Conservation (phyloP, 805 yeast species). For the Cyberlindnera subsufficiens region DNA sequence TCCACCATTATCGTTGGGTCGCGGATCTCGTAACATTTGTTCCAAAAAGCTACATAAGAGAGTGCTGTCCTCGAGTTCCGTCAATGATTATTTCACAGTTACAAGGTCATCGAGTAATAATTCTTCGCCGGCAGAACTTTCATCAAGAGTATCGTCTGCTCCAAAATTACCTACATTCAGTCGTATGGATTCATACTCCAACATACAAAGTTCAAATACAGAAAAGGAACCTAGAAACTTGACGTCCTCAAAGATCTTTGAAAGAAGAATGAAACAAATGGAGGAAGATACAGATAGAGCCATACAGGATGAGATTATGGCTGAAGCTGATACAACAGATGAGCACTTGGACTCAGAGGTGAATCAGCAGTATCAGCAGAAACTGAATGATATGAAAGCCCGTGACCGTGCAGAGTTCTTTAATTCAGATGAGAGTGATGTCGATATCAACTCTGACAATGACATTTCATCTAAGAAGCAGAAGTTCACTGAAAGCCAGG, state of each 20-base stretch:
- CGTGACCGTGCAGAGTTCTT: constrained; percentile 12
- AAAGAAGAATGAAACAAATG: constrained; percentile 17
- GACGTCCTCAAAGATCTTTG: constrained; percentile 16
- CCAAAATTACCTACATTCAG: constrained; percentile 20
- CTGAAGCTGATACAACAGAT: constrained; percentile 6
- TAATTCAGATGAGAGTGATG: constrained; percentile 19
- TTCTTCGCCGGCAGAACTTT: constrained; percentile 2
- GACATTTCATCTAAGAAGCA: constrained; percentile 2
- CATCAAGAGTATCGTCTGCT: constrained; percentile 6
- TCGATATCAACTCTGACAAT: constrained; percentile 16
- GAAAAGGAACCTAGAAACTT: not conserved
- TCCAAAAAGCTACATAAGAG: constrained; percentile 19
- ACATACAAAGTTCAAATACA: not conserved
- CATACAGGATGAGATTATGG: constrained; percentile 5
- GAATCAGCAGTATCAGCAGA: constrained; percentile 11
- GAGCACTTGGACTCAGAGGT: constrained; percentile 5
- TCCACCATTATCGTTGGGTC: not conserved
- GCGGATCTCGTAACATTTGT: not conserved
- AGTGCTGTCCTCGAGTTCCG: constrained; percentile 18
- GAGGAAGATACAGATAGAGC: constrained; percentile 6
- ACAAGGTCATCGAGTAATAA: not conserved
- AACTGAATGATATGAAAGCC: constrained; percentile 13
- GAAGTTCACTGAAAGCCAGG: not conserved
- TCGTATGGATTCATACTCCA: constrained; percentile 11
- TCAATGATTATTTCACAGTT: constrained; percentile 13